These are phyloP conservation scores for Polytolypa hystricis DNA, from an alignment of 2,329 filamentous ascomycete genomes.

Conservation along the genomic window DNA sequence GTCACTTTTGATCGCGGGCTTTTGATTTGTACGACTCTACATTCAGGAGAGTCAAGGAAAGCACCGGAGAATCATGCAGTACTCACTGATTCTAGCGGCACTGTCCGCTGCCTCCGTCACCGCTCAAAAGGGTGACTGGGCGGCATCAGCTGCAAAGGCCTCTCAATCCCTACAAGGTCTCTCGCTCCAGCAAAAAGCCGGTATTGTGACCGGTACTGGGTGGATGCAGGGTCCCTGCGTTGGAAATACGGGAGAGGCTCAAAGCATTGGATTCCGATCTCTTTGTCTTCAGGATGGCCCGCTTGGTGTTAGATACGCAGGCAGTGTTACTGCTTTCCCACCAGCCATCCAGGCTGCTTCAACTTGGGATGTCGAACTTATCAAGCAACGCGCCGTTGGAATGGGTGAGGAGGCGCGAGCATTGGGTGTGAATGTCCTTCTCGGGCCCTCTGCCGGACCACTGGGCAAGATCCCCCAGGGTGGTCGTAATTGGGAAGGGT, in stretches of 20 bases:
- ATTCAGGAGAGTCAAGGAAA: background rate
- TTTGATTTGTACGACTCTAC: background rate
- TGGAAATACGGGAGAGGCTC: constrained; percentile 17
- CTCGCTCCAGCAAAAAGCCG: constrained; percentile 12
- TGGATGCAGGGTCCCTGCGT: constrained; percentile 19
- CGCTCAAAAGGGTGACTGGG: constrained; percentile 2
- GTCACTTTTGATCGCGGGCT: background rate
- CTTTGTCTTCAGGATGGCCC: constrained; percentile 21
- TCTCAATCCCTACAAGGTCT: background rate
- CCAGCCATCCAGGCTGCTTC: constrained; percentile 61
- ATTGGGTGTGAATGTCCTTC: constrained; percentile 24
- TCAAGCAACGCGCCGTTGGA: constrained; percentile 40
- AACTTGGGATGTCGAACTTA: constrained; percentile 44
- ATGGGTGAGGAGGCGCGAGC: constrained; percentile 41
- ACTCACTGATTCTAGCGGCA: background rate
- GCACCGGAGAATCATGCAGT: background rate
- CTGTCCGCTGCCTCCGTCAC: background rate
- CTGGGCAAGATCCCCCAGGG: constrained; percentile 27
- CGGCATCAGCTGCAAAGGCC: background rate
- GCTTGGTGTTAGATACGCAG: constrained; percentile 51
- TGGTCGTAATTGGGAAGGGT: constrained; percentile 36
- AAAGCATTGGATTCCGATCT: constrained; percentile 18
- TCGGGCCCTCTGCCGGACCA: constrained; percentile 33
- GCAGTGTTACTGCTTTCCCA: constrained; percentile 61
- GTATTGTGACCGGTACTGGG: constrained; percentile 16